Conservation (phyloP, 805 yeast genomes). For the Cyberlindnera euphorbiae region DNA sequence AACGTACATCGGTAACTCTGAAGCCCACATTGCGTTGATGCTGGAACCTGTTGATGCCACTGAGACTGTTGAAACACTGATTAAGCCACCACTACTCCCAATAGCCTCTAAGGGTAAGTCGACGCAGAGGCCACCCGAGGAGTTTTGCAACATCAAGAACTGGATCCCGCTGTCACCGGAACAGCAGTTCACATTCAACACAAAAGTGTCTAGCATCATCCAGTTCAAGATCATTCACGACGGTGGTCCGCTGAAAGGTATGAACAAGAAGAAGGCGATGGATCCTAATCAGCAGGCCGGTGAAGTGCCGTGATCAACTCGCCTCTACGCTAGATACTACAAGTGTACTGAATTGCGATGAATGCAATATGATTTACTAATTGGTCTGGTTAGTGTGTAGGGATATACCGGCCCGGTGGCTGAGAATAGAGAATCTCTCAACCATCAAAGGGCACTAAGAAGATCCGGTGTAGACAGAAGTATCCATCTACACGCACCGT, state of each 20-base stretch:
- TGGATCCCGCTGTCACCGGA: slow-evolving; percentile 13
- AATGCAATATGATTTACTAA: neutral
- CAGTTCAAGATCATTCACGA: slow-evolving; percentile 4
- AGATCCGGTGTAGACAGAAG: slow-evolving; percentile 17
- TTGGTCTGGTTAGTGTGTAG: slow-evolving; percentile 12
- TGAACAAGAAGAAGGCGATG: slow-evolving; percentile 2
- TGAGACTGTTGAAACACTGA: slow-evolving; percentile 7
- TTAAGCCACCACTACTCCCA: slow-evolving; percentile 18
- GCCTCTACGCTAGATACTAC: too few species aligned
- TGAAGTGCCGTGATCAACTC: neutral
- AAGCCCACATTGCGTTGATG: slow-evolving; percentile 17
- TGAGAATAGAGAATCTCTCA: slow-evolving; percentile 1
- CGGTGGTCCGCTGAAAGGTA: slow-evolving; percentile 5
- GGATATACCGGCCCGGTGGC: slow-evolving; percentile 26
- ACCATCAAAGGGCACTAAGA: slow-evolving; percentile 26
- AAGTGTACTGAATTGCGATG: too few species aligned
- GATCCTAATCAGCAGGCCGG: slow-evolving; percentile 2
- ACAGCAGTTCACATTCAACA: neutral
- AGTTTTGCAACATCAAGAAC: slow-evolving; percentile 10
- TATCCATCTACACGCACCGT: slow-evolving; percentile 3
- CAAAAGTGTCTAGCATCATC: slow-evolving; percentile 1
- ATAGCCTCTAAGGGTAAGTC: slow-evolving; percentile 16
- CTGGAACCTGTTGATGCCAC: slow-evolving; percentile 15
- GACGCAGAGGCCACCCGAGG: slow-evolving; percentile 14
- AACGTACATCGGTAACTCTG: slow-evolving; percentile 21